phyloP scores from a whole-genome alignment of 2,329 filamentous ascomycete genomes.

The Exophiala phaeomuriformis region DNA sequence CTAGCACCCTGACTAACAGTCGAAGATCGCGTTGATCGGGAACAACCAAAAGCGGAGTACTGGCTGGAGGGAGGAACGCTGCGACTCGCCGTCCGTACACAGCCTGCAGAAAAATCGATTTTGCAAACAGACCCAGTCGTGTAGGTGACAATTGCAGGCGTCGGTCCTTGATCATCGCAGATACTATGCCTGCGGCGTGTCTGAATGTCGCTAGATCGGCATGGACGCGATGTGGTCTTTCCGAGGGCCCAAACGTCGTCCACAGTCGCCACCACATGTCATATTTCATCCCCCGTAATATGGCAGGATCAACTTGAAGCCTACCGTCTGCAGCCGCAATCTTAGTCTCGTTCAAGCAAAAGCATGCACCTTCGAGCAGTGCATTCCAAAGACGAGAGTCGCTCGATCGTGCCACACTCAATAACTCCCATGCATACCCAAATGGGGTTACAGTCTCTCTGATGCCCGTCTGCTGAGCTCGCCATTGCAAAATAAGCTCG shows the following conservation, averaged over 20 bases:
- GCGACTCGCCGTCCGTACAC: constrained; percentile 10
- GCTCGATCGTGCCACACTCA: constrained; percentile 2
- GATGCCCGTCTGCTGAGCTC: background rate
- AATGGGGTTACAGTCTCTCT: constrained; percentile 8
- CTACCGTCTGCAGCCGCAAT: background rate
- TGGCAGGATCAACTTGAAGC: background rate
- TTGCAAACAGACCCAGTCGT: constrained; percentile 7
- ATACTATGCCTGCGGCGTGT: constrained; percentile 4
- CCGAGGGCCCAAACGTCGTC: constrained; percentile 1
- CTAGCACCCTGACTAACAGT: constrained; percentile 16
- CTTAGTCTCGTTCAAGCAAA: background rate
- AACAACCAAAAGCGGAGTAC: constrained; percentile 6
- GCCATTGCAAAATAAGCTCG: background rate
- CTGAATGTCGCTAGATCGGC: constrained; percentile 19
- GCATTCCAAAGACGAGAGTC: constrained; percentile 21
- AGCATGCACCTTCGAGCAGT: constrained; percentile 11
- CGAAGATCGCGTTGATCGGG: constrained; percentile 15
- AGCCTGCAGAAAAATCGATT: constrained; percentile 10
- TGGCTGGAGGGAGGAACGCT: constrained; percentile 10
- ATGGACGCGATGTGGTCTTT: constrained; percentile 2
- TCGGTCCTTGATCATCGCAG: constrained; percentile 4
- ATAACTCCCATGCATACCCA: constrained; percentile 10
- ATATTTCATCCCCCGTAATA: background rate
- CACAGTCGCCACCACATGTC: constrained; percentile 7
- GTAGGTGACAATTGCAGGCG: constrained; percentile 5